Evolutionary conservation across 2,329 filamentous ascomycete genomes (phyloP), one percentile per base, ranked within the genome.

Genomic region (Curvularia sp.): DNA sequence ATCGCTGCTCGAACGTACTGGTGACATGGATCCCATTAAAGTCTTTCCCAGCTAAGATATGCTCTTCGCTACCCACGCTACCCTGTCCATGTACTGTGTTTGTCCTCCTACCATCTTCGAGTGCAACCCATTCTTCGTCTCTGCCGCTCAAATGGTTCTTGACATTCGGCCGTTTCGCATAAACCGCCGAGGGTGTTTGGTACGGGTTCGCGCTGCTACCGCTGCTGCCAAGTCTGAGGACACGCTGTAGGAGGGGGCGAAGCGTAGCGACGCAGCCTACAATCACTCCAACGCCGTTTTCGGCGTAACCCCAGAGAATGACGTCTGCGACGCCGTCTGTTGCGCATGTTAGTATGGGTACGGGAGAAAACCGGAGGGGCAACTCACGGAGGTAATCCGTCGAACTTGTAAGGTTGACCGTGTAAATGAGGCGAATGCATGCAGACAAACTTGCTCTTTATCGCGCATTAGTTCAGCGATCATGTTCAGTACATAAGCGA

Each of bases 181-280:
- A 57, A 18, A 38, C 36, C 38, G 43, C 55, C 28, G 28, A 45
- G 19, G 55, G 50, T 30, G 45, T 57, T n/a, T 45, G 55, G 15
- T 51, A 32, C 30, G 50, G 45, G 28, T 27, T 28, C 12, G 55
- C 38, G 23, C 50, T 34, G 32, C 45, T 28, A 19, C 55, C 50
- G 23, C 50, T 57, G 28, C 55, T 57, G 23, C 55, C 55, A 9
- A 57, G 50, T 38, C 30, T 49, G 50, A 57, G 50, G n/a, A 57
- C 55, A 45, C 55, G 55, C 21, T 57, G 55, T 13, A 57, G 42
- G 2, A 57, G 55, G 7, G 55, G 55, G 25, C 50, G 55, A n/a
- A 57, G 55, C 32, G 55, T 57, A 42, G 55, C 55, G 38, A 54
- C 55, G 18, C 55, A 57, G 32, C 55, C 55, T 54, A 57, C 55